A percentile compares a stretch with the other conserved stretches of the same genome.
Conservation (phyloP, 2,329 filamentous ascomycete genomes). For the Dendrostoma leiphaemia region DNA sequence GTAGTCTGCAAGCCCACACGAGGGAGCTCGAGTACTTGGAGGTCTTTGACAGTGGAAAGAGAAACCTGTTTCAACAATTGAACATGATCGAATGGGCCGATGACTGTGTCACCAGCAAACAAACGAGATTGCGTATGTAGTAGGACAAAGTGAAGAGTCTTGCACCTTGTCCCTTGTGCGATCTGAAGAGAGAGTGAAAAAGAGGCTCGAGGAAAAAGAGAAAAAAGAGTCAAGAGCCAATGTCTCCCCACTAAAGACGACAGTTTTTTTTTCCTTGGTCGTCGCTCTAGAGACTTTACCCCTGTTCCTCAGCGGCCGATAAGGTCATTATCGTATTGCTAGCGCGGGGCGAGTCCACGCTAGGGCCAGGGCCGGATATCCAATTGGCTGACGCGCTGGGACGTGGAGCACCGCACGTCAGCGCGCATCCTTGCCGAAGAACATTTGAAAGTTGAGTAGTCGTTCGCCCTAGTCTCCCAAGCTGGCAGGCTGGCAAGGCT, state of each 20-base stretch:
- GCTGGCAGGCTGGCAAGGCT: not conserved
- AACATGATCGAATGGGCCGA: conserved; percentile 12
- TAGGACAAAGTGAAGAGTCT: conserved; percentile 1
- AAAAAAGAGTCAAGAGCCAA: not conserved
- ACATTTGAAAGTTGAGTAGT: not conserved
- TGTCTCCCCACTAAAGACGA: conserved; percentile 5
- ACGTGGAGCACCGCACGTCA: not conserved
- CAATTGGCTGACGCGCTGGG: not conserved
- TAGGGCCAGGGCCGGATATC: not conserved
- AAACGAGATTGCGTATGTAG: conserved; percentile 3
- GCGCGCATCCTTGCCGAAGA: not conserved
- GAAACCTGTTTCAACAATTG: conserved; percentile 6
- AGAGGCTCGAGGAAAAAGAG: not conserved
- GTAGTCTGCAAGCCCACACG: conserved; percentile 9
- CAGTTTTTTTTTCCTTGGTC: conserved; percentile 5
- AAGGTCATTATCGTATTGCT: conserved; percentile 3
- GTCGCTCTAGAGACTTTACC: not conserved
- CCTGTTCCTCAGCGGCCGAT: conserved; percentile 1
- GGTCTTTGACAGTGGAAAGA: conserved; percentile 6
- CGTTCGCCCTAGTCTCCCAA: not conserved
- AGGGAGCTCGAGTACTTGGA: conserved; percentile 5
- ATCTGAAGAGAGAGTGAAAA: not conserved
- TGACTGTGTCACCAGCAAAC: conserved; percentile 16
- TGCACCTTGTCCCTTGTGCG: not conserved
- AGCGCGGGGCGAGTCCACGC: not conserved